Conservation (phyloP, 306 rosid species). For the Luffa acutangula region DNA sequence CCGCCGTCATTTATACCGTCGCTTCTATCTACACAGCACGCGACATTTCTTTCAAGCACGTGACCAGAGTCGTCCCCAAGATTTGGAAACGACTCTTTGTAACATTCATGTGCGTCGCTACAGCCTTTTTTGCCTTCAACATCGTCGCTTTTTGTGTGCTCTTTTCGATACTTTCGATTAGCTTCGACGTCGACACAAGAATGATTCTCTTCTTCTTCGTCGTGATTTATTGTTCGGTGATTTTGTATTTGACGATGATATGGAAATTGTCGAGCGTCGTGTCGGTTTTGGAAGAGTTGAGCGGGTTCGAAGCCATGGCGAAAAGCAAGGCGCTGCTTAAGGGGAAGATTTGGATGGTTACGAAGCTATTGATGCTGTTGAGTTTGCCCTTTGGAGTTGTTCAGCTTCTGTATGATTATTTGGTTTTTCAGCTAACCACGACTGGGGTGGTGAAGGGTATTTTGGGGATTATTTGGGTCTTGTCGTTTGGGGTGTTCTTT, state of each 20-base stretch:
- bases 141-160: slow-evolving; percentile 29
- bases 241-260: slow-evolving; percentile 28
- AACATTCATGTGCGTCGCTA: slow-evolving; percentile 16
- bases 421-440: slow-evolving; percentile 15
- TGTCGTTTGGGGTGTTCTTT: slow-evolving; percentile 23
- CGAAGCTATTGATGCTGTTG: slow-evolving; percentile 4
- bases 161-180: slow-evolving; percentile 41
- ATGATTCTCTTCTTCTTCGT: neutral
- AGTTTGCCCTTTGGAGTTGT: neutral
- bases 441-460: slow-evolving; percentile 23
- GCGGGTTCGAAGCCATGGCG: slow-evolving; percentile 52
- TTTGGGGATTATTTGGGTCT: slow-evolving; percentile 24
- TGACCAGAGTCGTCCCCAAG: neutral
- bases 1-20: slow-evolving; percentile 20
- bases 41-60: slow-evolving; percentile 12
- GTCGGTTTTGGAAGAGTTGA: slow-evolving; percentile 46
- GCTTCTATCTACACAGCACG: slow-evolving; percentile 13
- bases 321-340: slow-evolving; percentile 41
- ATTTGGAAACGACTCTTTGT: neutral
- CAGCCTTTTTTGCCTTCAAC: slow-evolving; percentile 4
- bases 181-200: neutral
- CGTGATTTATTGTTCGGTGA: slow-evolving; percentile 20
- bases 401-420: neutral
- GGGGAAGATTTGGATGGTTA: slow-evolving; percentile 41
- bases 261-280: slow-evolving; percentile 70